phyloP scores from a whole-genome alignment of 768 basidiomycete genomes.

The Lentinula detonsa region DNA sequence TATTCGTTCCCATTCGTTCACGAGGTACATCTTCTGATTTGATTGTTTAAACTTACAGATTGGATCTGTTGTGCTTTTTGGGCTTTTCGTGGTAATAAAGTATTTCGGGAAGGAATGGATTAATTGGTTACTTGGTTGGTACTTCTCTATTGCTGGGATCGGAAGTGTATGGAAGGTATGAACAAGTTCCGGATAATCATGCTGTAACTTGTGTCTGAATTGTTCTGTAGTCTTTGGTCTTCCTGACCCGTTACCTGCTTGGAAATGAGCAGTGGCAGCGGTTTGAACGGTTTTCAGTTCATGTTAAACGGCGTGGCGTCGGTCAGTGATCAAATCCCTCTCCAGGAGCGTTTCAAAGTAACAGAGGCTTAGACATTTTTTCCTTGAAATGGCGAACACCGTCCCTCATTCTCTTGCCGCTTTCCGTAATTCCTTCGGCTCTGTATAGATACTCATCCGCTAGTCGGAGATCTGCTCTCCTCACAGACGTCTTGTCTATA shows the following conservation, averaged over 20 bases:
- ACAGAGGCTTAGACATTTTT: constrained; percentile 13
- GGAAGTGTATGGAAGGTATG: constrained; percentile 67
- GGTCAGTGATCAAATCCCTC: constrained; percentile 26
- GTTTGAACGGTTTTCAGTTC: constrained; percentile 41
- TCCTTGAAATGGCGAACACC: constrained; percentile 52
- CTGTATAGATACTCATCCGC: constrained; percentile 47
- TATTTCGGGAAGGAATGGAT: constrained; percentile 79
- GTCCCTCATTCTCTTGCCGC: constrained; percentile 47
- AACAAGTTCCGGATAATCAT: constrained; percentile 3
- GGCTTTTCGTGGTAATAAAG: constrained; percentile 65
- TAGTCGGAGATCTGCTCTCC: constrained; percentile 52
- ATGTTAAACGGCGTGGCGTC: constrained; percentile 37
- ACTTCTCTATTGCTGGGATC: constrained; percentile 61
- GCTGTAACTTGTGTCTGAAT: constrained; percentile 6
- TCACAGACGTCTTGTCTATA: constrained; percentile 72
- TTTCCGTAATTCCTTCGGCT: constrained; percentile 59
- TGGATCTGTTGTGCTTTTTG: constrained; percentile 64
- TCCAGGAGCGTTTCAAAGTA: constrained; percentile 4
- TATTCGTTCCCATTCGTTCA: not conserved
- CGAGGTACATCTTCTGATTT: not conserved
- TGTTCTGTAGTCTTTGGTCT: constrained; percentile 39
- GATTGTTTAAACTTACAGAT: constrained; percentile 31
- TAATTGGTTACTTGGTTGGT: constrained; percentile 74
- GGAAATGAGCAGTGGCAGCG: constrained; percentile 53
- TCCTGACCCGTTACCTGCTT: constrained; percentile 40